These are phyloP conservation scores for Chondrus crispus DNA, from an alignment of 23 red algal genomes.

Conservation along the genomic window DNA sequence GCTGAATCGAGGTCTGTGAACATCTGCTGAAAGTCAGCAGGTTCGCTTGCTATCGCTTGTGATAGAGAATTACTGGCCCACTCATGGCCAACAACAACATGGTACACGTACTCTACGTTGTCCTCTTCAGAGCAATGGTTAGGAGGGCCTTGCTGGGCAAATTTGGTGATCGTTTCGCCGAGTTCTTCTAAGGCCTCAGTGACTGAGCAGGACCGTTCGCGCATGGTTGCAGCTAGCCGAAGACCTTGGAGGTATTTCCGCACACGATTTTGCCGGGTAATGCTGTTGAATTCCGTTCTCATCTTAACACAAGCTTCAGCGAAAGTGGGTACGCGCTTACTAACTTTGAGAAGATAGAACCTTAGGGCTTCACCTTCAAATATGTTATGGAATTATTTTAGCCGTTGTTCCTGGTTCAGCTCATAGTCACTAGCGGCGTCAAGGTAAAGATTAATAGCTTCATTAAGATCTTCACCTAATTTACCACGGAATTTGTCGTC, in stretches of 20 bases:
- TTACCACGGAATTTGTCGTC: constrained; percentile 14
- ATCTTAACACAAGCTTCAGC: not conserved
- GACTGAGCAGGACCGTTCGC: not conserved
- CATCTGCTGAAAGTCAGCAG: not conserved
- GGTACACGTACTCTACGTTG: constrained; percentile 19
- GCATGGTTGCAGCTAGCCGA: not conserved
- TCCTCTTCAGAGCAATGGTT: not conserved
- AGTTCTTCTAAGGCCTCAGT: constrained; percentile 7
- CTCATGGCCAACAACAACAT: not conserved
- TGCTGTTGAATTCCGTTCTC: not conserved
- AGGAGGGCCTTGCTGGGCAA: not conserved
- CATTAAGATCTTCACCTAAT: not conserved
- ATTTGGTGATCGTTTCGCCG: not conserved
- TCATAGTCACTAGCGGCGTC: constrained; percentile 3
- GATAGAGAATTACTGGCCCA: not conserved
- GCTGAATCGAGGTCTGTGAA: not conserved
- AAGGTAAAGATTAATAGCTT: not conserved
- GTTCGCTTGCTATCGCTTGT: not conserved
- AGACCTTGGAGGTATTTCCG: not conserved
- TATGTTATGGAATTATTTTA: not conserved
- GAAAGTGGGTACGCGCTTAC: not conserved
- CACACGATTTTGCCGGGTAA: not conserved
- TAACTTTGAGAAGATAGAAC: not conserved
- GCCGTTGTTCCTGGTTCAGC: not conserved
- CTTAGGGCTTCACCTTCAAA: not conserved